Evolutionary conservation across 805 yeast genomes (phyloP), one percentile per base, ranked within the genome.

Genomic region (Barnettozyma sucrosica): DNA sequence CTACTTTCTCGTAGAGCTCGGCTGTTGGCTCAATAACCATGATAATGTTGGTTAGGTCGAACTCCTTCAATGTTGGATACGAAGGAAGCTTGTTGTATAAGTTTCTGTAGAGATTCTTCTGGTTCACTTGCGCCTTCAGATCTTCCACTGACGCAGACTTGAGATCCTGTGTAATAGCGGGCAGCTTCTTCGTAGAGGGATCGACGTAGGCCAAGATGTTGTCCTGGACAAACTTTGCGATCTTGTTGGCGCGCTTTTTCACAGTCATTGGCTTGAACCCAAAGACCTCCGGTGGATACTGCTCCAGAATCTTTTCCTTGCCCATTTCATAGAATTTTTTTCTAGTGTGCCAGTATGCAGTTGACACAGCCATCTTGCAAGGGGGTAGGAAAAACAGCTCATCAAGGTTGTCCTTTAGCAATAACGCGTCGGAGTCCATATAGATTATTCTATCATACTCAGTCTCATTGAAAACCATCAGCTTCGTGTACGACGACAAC

Each of bases 11-110:
- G 46, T 54, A 68, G 14, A 57, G 34, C n/a, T 51, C 49, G 6
- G 40, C 42, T 2, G 64, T 67, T 3, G 88, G 88, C 36, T 67
- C 70, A n/a, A 81, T 65, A 7, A 82, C 83, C 82, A 83, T 81
- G 6, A 83, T 59, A 51, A 77, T 78, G 38, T 74, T 70, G 0
- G 71, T 66, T 39, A 67, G 56, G 14, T 55, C 52, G 21, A 63
- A 57, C 42, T 63, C 59, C 41, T 69, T 64, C 10, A 61, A 45
- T 4, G 62, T 49, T 11, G 48, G 51, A 33, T 62, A 61, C 36
- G 52, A 62, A 4, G 79, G 79, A 45, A 75, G 55, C 16, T 60
- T 59, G 45, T 67, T 65, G 54, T 73, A 74, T 1, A 74, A 41
- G 50, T 59, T 57, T 33, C 61, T 53, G 25, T 50, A 52, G 23